Evolutionary conservation across 2,329 filamentous ascomycete genomes (phyloP), one percentile per base, ranked within the genome.

Genomic region (Fusarium sp.): DNA sequence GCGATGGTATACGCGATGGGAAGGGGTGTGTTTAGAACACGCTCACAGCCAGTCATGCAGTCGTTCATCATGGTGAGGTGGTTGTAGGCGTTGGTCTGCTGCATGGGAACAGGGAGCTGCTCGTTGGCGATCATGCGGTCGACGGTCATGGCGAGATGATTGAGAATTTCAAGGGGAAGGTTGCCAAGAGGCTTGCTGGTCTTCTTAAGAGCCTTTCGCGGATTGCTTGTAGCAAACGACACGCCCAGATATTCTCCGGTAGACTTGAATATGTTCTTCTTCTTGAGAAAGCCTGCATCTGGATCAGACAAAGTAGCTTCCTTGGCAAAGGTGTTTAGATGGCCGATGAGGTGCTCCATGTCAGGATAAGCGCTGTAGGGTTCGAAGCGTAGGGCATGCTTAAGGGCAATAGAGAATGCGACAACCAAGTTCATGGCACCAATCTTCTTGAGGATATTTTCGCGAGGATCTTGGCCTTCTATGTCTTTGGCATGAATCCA

Each of bases 361-460:
- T 95, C 92, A 2, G 88, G 84, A 73, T 95, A 94, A 49, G 89
- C 85, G 31, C 88, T 87, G 69, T 91, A 91, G 1, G 92, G 91
- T 73, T 96, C 91, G 74, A 94, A 94, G 29, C 92, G 90, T 29
- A 96, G 84, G 69, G 88, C 89, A 77, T 95, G 92, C 78, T 94
- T 94, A 57, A 96, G 81, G 2, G 92, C 79, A 15, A 91, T 81
- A n/a, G 91, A 84, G 69, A 91, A 95, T 3, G 91, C 90, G 26
- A 92, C 84, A 62, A 95, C 82, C 7, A 95, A 81, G 73, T 95
- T 94, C 75, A 95, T 85, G 7, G 87, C 87, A 13, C 88, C 88
- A 79, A 92, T 73, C 76, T 94, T 94, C 51, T 80, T 83, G 11
- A 95, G 80, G 2, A 93, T 70, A 64, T 90, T 88, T 39, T 89